Base-by-base conservation (phyloP, 495 filamentous ascomycete species). In the Penicillium roqueforti region DNA sequence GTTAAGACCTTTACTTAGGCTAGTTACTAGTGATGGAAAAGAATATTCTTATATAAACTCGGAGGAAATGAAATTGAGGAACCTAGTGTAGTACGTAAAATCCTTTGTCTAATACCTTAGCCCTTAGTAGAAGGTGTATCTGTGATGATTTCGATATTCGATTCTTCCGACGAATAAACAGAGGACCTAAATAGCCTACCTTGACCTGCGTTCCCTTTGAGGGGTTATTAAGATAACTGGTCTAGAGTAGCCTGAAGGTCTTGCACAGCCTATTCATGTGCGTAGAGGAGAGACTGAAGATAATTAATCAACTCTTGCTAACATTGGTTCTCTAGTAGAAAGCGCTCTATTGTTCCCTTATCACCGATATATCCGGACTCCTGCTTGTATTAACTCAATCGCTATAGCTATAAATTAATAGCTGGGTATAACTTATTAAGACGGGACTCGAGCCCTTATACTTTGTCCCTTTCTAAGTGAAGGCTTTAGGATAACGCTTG, bases 381-480 rank as follows among this genome's bases (percentile, higher is more conserved):
- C 3, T 45, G 5, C n/a, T 31, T 45, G 4, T 45, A 7, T 45
- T 29, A 19, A 20, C 14, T 46, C 8, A 44, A 46, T 19, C 45
- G 18, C 4, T 43, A 8, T 34, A 56, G 3, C 45, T 4, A 47
- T 38, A 1, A 34, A 20, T 56, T 13, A 34, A 56, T 23, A 20
- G 14, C 26, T 22, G 20, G 53, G 23, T 49, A 44, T 13, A 56
- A 13, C 6, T 56, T 16, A 49, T 25, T 50, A 10, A 56, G 46
- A 28, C 13, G 29, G 16, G 46, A 44, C 22, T 56, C 28, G 3
- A 56, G 26, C 22, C 34, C 38, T n/a, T n/a, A 13, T 3, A 56
- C 46, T 38, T 47, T 56, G 10, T 38, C 37, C 36, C 46, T 56
- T 38, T 56, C 53, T 5, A 56, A 32, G 0, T 29, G 10, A 28